Conservation (phyloP, 2,329 filamentous ascomycete species). For the Dendryphion nanum region DNA sequence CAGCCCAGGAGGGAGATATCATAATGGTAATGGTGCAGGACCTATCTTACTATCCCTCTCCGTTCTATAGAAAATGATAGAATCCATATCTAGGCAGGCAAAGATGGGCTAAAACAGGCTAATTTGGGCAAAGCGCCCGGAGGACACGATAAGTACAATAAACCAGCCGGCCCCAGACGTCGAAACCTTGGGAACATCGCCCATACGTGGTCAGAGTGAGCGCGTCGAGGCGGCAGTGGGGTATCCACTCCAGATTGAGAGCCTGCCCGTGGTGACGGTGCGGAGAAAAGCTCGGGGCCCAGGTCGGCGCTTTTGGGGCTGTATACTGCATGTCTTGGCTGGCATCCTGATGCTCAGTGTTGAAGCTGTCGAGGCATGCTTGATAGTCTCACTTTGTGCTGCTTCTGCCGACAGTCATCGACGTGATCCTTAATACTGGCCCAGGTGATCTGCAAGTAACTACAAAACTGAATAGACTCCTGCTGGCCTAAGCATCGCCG, state of each 20-base stretch:
- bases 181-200: slow-evolving; percentile 13
- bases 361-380: slow-evolving; percentile 15
- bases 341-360: slow-evolving; percentile 16
- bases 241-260: slow-evolving; percentile 18
- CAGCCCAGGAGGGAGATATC: slow-evolving; percentile 4
- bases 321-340: slow-evolving; percentile 18
- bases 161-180: slow-evolving; percentile 11
- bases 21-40: slow-evolving; percentile 8
- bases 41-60: slow-evolving; percentile 10
- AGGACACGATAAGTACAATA: slow-evolving; percentile 8
- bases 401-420: slow-evolving; percentile 13
- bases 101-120: slow-evolving; percentile 12
- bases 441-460: slow-evolving; percentile 16
- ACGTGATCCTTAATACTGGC: slow-evolving; percentile 16
- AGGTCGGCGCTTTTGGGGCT: slow-evolving; percentile 14
- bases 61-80: slow-evolving; percentile 13
- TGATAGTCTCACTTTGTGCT: slow-evolving; percentile 12
- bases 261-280: slow-evolving; percentile 7
- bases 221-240: slow-evolving; percentile 14
- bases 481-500: slow-evolving; percentile 14
- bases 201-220: slow-evolving; percentile 15
- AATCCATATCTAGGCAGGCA: slow-evolving; percentile 2
- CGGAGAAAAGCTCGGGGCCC: slow-evolving; percentile 16
- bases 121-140: slow-evolving; percentile 13
- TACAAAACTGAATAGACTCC: slow-evolving; percentile 15